Conservation (phyloP, 805 yeast genomes). For the Wickerhamiella kazuoi region DNA sequence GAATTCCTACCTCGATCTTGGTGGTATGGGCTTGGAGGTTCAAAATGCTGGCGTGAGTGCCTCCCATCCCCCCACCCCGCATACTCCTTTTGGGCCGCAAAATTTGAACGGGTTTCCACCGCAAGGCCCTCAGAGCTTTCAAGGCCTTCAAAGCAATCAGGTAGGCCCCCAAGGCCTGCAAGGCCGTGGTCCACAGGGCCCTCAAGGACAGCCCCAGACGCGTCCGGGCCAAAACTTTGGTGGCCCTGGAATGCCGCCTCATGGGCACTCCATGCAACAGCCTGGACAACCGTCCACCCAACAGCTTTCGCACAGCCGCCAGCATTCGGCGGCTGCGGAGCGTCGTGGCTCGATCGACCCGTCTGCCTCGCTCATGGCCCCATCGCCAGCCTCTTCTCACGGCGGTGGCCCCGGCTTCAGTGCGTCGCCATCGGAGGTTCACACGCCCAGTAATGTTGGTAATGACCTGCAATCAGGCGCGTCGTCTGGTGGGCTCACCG, state of each 20-base stretch:
- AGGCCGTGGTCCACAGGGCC: constrained; percentile 3
- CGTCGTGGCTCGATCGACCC: not conserved
- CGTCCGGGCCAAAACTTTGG: not conserved
- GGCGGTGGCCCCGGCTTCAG: too few relatives aligned
- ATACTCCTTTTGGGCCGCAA: not conserved
- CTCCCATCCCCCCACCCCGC: not conserved
- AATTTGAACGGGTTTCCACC: too few relatives aligned
- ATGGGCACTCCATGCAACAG: not conserved
- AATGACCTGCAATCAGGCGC: too few relatives aligned
- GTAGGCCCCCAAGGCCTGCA: constrained; percentile 5
- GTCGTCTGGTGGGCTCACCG: not conserved
- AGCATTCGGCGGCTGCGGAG: not conserved
- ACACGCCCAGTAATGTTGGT: not conserved
- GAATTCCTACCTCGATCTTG: not conserved
- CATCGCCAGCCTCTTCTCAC: not conserved
- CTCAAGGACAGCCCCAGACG: not conserved
- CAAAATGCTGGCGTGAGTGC: constrained; percentile 8
- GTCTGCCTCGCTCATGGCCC: not conserved
- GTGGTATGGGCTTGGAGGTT: not conserved
- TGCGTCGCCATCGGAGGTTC: not conserved
- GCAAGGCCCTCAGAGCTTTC: not conserved
- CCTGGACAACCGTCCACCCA: not conserved
- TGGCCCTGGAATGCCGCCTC: not conserved
- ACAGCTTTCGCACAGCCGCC: not conserved
- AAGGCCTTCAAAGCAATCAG: not conserved